Conservation (phyloP, 2,329 filamentous ascomycete species). For the Xylaria polymorpha region DNA sequence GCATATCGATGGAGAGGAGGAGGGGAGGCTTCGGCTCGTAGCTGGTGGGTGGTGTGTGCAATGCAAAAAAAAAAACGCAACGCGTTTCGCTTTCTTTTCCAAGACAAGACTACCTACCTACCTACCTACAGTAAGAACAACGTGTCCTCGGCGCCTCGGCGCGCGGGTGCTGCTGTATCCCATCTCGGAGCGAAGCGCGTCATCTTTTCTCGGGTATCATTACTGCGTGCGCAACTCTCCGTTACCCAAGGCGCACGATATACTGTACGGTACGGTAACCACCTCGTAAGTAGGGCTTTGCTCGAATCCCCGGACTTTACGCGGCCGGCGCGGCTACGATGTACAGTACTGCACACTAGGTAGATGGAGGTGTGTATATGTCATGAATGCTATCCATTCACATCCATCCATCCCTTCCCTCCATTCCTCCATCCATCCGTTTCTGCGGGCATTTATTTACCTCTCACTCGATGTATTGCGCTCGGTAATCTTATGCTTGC, state of each 20-base stretch:
- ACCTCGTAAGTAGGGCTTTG: too few species aligned
- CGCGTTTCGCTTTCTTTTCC: constrained; percentile 30
- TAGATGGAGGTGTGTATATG: constrained; percentile 10
- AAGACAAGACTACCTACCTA: neutral
- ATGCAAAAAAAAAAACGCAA: constrained; percentile 1
- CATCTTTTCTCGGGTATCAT: constrained; percentile 22
- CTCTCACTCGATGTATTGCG: constrained; percentile 11
- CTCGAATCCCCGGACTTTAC: constrained; percentile 27
- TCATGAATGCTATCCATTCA: neutral
- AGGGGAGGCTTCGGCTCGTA: constrained; percentile 18
- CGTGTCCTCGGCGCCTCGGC: constrained; percentile 17
- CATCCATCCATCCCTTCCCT: too few species aligned
- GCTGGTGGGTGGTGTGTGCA: constrained; percentile 11
- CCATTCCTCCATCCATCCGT: neutral
- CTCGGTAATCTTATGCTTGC: constrained; percentile 27
- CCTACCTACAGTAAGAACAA: neutral
- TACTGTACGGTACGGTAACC: too few species aligned
- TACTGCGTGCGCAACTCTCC: constrained; percentile 17
- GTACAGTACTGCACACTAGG: too few species aligned
- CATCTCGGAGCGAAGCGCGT: constrained; percentile 21
- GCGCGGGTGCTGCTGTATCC: neutral
- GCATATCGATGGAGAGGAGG: constrained; percentile 29
- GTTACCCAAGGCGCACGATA: constrained; percentile 6
- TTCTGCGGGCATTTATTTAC: neutral
- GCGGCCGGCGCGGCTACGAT: constrained; percentile 35